Conservation (phyloP, 176 grass and related monocot species). For the Oryza glaberrima region DNA sequence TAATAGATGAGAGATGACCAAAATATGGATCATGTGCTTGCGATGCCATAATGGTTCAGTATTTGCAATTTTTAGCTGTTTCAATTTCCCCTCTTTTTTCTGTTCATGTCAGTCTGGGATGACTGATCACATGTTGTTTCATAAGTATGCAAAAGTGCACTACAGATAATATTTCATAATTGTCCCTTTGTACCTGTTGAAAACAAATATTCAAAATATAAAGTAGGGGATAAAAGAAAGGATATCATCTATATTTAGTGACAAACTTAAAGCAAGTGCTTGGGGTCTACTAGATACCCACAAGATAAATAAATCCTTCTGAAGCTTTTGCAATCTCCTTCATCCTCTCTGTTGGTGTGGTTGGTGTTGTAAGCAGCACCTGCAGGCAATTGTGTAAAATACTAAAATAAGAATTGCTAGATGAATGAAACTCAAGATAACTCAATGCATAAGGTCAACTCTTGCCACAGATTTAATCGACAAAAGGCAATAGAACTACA, state of each 20-base stretch:
- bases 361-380: conserved; percentile 93
- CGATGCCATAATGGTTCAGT: not conserved
- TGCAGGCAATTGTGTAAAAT: conserved; percentile 30
- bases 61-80: not conserved
- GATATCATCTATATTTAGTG: not conserved
- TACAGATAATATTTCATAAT: not conserved
- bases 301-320: conserved; percentile 95
- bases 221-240: not conserved
- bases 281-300: conserved; percentile 44
- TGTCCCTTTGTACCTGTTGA: not conserved
- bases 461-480: not conserved
- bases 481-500: not conserved
- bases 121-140: not conserved
- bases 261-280: conserved; percentile 17
- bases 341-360: conserved; percentile 88
- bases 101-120: not conserved
- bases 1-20: not conserved
- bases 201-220: not conserved
- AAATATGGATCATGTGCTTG: not conserved
- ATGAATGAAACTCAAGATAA: conserved; percentile 12
- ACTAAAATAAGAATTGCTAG: conserved; percentile 15
- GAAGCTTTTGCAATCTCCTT: conserved; percentile 77
- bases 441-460: not conserved
- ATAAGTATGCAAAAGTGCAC: not conserved
- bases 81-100: not conserved